These are phyloP conservation scores for Boletellus sp. DNA, from an alignment of 1,284 basidiomycete genomes.

Conservation along the genomic window DNA sequence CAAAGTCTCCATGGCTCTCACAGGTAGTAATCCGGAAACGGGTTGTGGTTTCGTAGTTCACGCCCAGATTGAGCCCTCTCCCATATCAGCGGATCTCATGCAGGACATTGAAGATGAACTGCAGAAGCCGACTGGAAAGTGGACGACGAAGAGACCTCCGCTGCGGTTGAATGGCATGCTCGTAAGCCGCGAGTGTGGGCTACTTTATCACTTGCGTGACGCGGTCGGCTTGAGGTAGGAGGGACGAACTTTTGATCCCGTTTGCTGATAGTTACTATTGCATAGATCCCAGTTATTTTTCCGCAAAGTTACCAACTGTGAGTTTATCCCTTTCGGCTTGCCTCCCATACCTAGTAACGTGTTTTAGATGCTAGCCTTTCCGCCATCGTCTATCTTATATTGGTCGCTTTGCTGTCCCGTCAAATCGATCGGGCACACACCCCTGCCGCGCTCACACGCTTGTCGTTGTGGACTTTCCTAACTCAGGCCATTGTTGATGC, in stretches of 20 bases:
- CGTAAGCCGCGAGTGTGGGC: slow-evolving; percentile 75
- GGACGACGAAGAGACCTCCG: slow-evolving; percentile 53
- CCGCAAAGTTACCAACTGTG: slow-evolving; percentile 79
- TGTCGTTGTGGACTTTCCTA: slow-evolving; percentile 80
- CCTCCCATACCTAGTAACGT: slow-evolving; percentile 3
- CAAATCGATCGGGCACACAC: slow-evolving; percentile 77
- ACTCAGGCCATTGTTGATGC: slow-evolving; percentile 76
- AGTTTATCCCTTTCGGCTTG: slow-evolving; percentile 24
- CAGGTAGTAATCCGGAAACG: slow-evolving; percentile 17
- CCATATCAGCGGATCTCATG: slow-evolving; percentile 53
- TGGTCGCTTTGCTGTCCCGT: slow-evolving; percentile 67
- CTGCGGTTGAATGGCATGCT: slow-evolving; percentile 61
- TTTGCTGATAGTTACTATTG: background rate
- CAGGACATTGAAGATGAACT: slow-evolving; percentile 68
- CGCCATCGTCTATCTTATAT: slow-evolving; percentile 60
- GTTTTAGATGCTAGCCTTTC: slow-evolving; percentile 68
- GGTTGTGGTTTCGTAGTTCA: slow-evolving; percentile 64
- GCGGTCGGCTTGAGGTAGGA: slow-evolving; percentile 65
- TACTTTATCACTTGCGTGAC: slow-evolving; percentile 63
- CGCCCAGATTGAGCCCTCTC: slow-evolving; percentile 54
- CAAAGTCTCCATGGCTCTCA: background rate
- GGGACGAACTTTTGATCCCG: background rate
- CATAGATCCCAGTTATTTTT: slow-evolving; percentile 63
- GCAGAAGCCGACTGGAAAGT: slow-evolving; percentile 66
- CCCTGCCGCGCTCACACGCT: slow-evolving; percentile 70